Conservation (phyloP, 805 yeast species). For the Myxozyma sirexii region DNA sequence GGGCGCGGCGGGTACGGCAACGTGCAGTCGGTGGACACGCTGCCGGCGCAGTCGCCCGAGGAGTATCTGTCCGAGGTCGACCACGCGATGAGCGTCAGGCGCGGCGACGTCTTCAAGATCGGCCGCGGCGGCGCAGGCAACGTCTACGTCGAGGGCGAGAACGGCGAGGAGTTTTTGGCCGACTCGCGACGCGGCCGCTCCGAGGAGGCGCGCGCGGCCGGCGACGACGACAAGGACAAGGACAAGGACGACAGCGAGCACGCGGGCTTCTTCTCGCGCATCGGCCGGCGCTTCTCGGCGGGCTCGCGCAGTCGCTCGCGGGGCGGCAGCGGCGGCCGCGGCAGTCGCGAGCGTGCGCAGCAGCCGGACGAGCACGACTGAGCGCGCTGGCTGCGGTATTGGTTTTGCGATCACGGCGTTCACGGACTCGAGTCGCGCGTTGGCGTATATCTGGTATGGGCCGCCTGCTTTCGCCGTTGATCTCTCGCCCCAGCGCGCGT, state of each 20-base stretch:
- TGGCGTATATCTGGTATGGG: no score
- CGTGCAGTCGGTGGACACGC: conserved; percentile 39
- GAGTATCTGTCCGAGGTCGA: conserved; percentile 43
- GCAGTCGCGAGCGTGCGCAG: background rate
- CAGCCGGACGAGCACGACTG: no score
- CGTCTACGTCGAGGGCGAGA: conserved; percentile 35
- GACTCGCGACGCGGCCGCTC: conserved; percentile 7
- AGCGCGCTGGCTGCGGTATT: background rate
- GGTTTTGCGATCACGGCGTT: background rate
- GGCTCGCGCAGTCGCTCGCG: conserved; percentile 6
- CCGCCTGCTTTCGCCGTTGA: no score
- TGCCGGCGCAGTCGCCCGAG: conserved; percentile 40
- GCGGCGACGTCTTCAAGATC: conserved; percentile 40
- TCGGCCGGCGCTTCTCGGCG: conserved; percentile 15
- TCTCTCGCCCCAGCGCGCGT: no score
- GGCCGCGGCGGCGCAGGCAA: conserved; percentile 47
- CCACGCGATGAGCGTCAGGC: conserved; percentile 40
- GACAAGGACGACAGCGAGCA: background rate
- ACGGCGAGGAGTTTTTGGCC: conserved; percentile 8
- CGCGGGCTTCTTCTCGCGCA: conserved; percentile 18
- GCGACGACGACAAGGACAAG: background rate
- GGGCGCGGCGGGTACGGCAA: conserved; percentile 49
- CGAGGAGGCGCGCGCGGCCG: background rate
- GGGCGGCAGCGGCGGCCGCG: background rate
- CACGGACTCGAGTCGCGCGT: no score